Conservation (phyloP, 2,329 filamentous ascomycete genomes). For the Aspergillus clavatus region DNA sequence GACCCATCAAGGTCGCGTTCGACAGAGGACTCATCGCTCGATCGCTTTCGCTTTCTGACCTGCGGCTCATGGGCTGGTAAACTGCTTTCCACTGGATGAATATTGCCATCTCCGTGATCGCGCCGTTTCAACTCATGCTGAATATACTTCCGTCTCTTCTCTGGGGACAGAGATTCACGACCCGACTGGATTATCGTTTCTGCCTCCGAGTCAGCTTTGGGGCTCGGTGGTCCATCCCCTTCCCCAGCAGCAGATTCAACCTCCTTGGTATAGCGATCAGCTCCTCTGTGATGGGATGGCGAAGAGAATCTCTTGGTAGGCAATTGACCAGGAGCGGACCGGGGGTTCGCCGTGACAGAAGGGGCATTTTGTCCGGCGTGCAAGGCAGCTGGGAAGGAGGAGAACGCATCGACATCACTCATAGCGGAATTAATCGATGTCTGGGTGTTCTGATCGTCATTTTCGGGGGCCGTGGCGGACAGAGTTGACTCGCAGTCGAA, state of each 20-base stretch:
- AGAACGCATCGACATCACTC: slow-evolving; percentile 44
- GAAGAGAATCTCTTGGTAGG: slow-evolving; percentile 19
- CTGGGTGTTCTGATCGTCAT: slow-evolving; percentile 40
- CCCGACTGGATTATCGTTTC: slow-evolving; percentile 48
- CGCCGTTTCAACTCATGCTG: slow-evolving; percentile 34
- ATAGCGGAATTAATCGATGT: slow-evolving; percentile 43
- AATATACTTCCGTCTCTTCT: slow-evolving; percentile 43
- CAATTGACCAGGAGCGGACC: slow-evolving; percentile 19
- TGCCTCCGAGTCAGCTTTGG: slow-evolving; percentile 45
- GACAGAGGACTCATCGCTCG: slow-evolving; percentile 24
- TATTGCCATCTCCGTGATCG: slow-evolving; percentile 21
- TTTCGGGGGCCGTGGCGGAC: slow-evolving; percentile 39
- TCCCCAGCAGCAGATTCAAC: slow-evolving; percentile 24
- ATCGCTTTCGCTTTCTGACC: slow-evolving; percentile 28
- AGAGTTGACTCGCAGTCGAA: slow-evolving; percentile 24
- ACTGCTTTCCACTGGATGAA: slow-evolving; percentile 18
- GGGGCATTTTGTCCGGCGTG: slow-evolving; percentile 30
- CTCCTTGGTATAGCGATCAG: slow-evolving; percentile 22
- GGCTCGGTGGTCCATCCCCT: slow-evolving; percentile 34
- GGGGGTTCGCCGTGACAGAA: slow-evolving; percentile 29
- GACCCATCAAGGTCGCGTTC: slow-evolving; percentile 19
- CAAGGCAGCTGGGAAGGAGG: slow-evolving; percentile 36
- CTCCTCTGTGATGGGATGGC: slow-evolving; percentile 16
- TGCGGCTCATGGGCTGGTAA: slow-evolving; percentile 20
- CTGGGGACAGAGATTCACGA: slow-evolving; percentile 42